phyloP scores from a whole-genome alignment of 2,329 filamentous ascomycete genomes.

The Magnaporthales sp. region DNA sequence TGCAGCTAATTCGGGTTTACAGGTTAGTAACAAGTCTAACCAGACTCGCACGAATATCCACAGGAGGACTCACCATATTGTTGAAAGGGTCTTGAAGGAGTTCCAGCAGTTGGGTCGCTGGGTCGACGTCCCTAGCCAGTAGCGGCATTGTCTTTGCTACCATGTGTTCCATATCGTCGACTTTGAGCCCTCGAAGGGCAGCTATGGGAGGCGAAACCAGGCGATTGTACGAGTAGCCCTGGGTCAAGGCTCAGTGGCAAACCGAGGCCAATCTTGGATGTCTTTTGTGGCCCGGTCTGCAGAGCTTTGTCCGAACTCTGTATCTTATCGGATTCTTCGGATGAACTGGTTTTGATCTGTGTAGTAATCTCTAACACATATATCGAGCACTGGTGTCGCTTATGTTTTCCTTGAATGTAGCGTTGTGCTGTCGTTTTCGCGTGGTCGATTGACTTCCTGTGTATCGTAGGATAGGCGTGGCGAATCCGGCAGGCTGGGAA shows the following conservation, averaged over 20 bases:
- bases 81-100: slow-evolving; percentile 41
- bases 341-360: not conserved
- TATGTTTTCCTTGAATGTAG: not conserved
- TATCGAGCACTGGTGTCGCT: not conserved
- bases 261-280: not conserved
- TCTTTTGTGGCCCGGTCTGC: not conserved
- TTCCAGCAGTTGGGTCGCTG: slow-evolving; percentile 35
- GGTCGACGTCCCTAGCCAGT: slow-evolving; percentile 15
- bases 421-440: not conserved
- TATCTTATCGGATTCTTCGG: not conserved
- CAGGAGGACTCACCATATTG: slow-evolving; percentile 26
- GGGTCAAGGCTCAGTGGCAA: not conserved
- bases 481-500: too few species aligned
- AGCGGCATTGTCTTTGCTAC: slow-evolving; percentile 8
- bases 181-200: slow-evolving; percentile 3
- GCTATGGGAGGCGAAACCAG: not conserved
- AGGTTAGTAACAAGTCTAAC: not conserved
- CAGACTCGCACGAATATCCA: not conserved
- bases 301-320: not conserved
- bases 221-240: not conserved
- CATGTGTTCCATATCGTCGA: slow-evolving; percentile 11
- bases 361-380: not conserved
- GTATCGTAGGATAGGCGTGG: not conserved
- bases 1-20: slow-evolving; percentile 26
- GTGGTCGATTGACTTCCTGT: not conserved